Conservation (phyloP, 225 moss, liverwort and hornwort species). For the Lunularia cruciata region DNA sequence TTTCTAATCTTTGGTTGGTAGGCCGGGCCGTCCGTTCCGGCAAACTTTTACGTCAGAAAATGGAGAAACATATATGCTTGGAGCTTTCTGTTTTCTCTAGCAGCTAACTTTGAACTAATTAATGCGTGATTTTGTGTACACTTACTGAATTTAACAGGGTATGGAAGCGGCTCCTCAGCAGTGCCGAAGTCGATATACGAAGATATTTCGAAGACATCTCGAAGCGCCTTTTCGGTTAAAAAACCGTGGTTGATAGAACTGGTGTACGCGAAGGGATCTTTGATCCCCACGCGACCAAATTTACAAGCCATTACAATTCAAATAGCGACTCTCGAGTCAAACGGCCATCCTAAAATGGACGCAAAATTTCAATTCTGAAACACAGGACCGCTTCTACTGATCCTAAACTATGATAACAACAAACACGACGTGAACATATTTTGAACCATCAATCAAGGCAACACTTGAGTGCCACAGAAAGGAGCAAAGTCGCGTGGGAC, state of each 20-base stretch:
- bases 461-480: too few relatives aligned
- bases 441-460: too few relatives aligned
- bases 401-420: too few relatives aligned
- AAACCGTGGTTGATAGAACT: slow-evolving; percentile 79
- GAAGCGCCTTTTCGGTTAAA: slow-evolving; percentile 77
- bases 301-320: slow-evolving; percentile 15
- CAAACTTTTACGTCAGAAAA: background rate
- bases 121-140: background rate
- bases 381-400: too few relatives aligned
- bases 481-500: too few relatives aligned
- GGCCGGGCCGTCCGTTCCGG: background rate
- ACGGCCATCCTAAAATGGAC: background rate
- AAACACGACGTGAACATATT: too few relatives aligned
- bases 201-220: slow-evolving; percentile 71
- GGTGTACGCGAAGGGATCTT: slow-evolving; percentile 43
- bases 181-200: slow-evolving; percentile 81
- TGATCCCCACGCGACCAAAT: slow-evolving; percentile 32
- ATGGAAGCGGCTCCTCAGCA: slow-evolving; percentile 63
- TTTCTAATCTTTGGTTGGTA: background rate
- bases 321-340: background rate
- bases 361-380: slow-evolving; percentile 4
- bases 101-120: background rate
- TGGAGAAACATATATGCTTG: background rate
- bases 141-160: slow-evolving; percentile 66
- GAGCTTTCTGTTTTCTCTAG: background rate